Percentiles rank a stretch among this genome's conserved stretches.
Evolutionary conservation across 768 basidiomycete species (phyloP).

Genomic region (Boletus rufocinnamomeus): DNA sequence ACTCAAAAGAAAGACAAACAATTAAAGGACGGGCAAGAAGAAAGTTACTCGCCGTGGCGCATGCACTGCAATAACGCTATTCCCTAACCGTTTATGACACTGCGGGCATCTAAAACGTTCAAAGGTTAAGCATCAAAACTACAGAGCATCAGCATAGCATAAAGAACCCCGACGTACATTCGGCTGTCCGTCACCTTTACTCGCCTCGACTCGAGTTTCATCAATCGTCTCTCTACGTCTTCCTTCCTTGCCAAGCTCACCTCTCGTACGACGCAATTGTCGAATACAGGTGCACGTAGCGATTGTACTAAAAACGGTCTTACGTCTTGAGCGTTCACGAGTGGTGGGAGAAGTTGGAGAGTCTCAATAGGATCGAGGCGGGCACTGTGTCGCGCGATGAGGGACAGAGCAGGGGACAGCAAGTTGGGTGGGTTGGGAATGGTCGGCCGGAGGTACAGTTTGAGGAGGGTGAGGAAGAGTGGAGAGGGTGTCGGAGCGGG

Average conservation of each 20-base stretch:
- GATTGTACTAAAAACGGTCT: conserved; percentile 74
- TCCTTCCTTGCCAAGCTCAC: conserved; percentile 78
- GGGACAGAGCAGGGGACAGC: conserved; percentile 80
- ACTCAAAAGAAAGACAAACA: neutral
- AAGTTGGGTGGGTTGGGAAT: conserved; percentile 53
- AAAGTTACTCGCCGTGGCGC: conserved; percentile 63
- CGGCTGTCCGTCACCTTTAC: conserved; percentile 91
- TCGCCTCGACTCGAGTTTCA: conserved; percentile 74
- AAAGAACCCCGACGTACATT: conserved; percentile 61
- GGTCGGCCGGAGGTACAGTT: conserved; percentile 82
- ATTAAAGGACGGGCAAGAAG: neutral
- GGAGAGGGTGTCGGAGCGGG: conserved; percentile 52
- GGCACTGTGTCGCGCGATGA: conserved; percentile 82
- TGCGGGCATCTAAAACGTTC: conserved; percentile 75
- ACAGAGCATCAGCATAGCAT: neutral
- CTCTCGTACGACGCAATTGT: conserved; percentile 66
- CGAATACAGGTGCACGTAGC: conserved; percentile 64
- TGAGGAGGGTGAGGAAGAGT: conserved; percentile 83
- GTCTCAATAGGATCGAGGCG: conserved; percentile 82
- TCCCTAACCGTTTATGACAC: conserved; percentile 91
- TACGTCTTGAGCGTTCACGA: conserved; percentile 83
- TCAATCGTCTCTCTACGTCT: conserved; percentile 68
- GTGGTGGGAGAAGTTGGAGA: conserved; percentile 83
- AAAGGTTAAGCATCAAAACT: neutral
- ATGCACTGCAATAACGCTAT: conserved; percentile 93